phyloP scores from a whole-genome alignment of 768 basidiomycete species.

The Suillus alpinus region DNA sequence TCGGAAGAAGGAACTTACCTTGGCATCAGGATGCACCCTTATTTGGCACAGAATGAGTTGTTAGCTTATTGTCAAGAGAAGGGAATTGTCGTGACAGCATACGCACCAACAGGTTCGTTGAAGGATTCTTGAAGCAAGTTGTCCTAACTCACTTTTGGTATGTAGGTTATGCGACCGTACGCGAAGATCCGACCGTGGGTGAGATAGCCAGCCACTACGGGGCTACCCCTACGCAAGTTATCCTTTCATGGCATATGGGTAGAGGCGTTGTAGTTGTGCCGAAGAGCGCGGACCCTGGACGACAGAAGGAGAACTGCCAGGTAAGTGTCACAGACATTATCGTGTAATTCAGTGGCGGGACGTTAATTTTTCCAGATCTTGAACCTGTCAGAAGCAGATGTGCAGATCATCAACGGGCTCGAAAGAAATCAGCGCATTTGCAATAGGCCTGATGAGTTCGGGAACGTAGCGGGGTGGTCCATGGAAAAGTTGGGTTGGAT shows the following conservation, averaged over 20 bases:
- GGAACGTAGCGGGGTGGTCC: conserved; percentile 39
- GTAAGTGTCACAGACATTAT: conserved; percentile 29
- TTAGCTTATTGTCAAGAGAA: conserved; percentile 26
- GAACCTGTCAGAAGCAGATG: conserved; percentile 34
- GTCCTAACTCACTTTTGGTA: conserved; percentile 8
- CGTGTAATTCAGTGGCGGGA: background rate
- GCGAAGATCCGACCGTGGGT: conserved; percentile 27
- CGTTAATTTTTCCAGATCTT: conserved; percentile 33
- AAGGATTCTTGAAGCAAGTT: background rate
- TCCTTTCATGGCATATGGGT: conserved; percentile 32
- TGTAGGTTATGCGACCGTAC: conserved; percentile 23
- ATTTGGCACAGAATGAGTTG: conserved; percentile 30
- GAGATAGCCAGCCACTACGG: conserved; percentile 27
- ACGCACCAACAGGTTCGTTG: conserved; percentile 27
- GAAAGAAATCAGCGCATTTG: conserved; percentile 39
- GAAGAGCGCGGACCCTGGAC: conserved; percentile 22
- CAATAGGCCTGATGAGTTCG: conserved; percentile 36
- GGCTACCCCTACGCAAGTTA: conserved; percentile 26
- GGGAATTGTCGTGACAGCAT: conserved; percentile 32
- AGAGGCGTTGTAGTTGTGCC: conserved; percentile 29
- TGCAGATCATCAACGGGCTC: conserved; percentile 38
- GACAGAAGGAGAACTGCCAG: conserved; percentile 25
- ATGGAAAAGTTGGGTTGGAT: conserved; percentile 39
- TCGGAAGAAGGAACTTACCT: background rate
- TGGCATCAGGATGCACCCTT: conserved; percentile 33